Base-by-base conservation (phyloP, 139 green algal species). In the Chlorella sp. region DNA sequence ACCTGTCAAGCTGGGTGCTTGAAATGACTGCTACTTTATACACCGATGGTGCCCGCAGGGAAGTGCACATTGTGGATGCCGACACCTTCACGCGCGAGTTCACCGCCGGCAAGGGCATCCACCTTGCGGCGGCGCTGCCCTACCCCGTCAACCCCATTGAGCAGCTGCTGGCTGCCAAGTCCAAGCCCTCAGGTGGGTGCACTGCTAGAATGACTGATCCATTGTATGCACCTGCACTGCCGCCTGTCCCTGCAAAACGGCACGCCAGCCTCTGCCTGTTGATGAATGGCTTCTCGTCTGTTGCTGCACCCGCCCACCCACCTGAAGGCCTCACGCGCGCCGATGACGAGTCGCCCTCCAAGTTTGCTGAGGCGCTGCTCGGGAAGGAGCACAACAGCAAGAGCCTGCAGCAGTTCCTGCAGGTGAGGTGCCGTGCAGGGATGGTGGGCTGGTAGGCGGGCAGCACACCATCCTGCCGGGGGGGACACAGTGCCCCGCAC, bases 21-120 rank as follows among this genome's bases (percentile, higher is more conserved):
- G 48, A 57, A 9, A 57, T 16, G 48, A 57, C 48, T 57, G 48
- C 48, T 9, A 57, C 48, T 9, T 57, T 57, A 5, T 16, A 57
- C 9, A 9, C 7, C 9, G 48, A 16, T 57, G 48, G 7, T 57
- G 7, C 48, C 82, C 96, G 94, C 21, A 92, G 94, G 68, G 95
- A 91, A 5, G 97, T 97, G 91, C 92, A 93, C 90, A 86, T 99
- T 26, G 81, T 96, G 32, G 96, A 97, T 86, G 96, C 94, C 42
- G 97, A 99, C 88, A 32, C 73, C 1, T 99, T 97, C 94, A 99
- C 97, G 0, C 93, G 96, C 26, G 81, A 91, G 39, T 96, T 91
- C 81, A 39, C 94, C 16, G 53, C 69, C 1, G 75, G 22, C 19
- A 81, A 75, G 7, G 90, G 90, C 89, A 83, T 91, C 42, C 78